Percentiles rank a stretch among this genome's conserved stretches.
These are phyloP conservation scores for Microsporum canis DNA, from an alignment of 2,329 filamentous ascomycete species.

Conservation along the genomic window DNA sequence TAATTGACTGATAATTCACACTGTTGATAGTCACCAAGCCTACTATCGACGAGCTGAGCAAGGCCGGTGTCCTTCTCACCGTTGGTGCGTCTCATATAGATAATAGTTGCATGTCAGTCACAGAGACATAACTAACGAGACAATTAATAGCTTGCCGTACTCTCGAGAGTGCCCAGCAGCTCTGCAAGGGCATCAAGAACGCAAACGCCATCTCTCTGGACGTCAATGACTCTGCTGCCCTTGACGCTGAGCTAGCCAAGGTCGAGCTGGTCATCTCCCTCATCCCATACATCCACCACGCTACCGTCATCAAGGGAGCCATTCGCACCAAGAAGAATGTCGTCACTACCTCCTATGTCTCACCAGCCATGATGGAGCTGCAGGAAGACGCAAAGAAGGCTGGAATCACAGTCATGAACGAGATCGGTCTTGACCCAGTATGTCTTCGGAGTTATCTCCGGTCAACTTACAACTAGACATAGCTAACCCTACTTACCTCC, in stretches of 20 bases:
- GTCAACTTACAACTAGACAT: not conserved
- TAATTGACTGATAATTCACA: conserved; percentile 2
- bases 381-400: conserved; percentile 74
- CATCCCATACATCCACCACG: conserved; percentile 88
- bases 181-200: conserved; percentile 60
- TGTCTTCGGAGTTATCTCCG: conserved; percentile 6
- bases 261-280: conserved; percentile 68
- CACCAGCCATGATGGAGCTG: conserved; percentile 82
- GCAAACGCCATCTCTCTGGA: conserved; percentile 72
- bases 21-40: conserved; percentile 44
- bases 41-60: conserved; percentile 52
- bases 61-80: conserved; percentile 52
- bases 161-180: conserved; percentile 61
- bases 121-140: not conserved
- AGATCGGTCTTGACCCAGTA: conserved; percentile 58
- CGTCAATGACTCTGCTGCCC: conserved; percentile 61
- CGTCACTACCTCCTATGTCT: conserved; percentile 89
- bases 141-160: conserved; percentile 60
- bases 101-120: no score
- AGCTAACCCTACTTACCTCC: not conserved
- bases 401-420: conserved; percentile 95
- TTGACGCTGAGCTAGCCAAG: conserved; percentile 71
- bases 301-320: conserved; percentile 79
- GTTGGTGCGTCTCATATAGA: conserved; percentile 41
- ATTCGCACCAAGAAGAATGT: conserved; percentile 93